Evolutionary conservation across 2,329 filamentous ascomycete species (phyloP).

Genomic region (Pseudogymnoascus pannorum): DNA sequence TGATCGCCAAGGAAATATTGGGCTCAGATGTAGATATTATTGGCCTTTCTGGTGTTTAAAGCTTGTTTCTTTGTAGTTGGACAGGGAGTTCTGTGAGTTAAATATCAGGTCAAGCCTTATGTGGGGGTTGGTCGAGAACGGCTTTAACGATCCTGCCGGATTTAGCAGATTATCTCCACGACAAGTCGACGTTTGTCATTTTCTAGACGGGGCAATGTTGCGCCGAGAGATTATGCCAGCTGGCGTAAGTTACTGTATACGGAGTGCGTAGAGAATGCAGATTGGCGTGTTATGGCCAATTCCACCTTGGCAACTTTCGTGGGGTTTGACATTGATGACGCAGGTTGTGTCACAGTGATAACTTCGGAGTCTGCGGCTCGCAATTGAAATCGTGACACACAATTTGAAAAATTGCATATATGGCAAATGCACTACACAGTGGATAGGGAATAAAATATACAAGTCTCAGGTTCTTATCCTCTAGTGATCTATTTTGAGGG

Average conservation of each 20-base stretch:
- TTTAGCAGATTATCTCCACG: conserved; percentile 4
- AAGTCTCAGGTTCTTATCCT: not conserved
- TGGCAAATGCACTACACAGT: not conserved
- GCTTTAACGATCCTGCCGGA: not conserved
- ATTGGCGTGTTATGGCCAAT: not conserved
- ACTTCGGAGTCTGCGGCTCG: not conserved
- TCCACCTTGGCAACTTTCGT: not conserved
- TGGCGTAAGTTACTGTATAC: conserved; percentile 1
- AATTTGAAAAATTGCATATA: not conserved
- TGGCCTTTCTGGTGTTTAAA: not conserved
- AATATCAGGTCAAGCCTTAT: not conserved
- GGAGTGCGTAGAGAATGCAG: not conserved
- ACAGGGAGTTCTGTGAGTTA: not conserved
- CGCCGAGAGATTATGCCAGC: not conserved
- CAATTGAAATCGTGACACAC: not conserved
- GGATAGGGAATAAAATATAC: not conserved
- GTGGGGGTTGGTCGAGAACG: not conserved
- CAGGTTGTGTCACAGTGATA: not conserved
- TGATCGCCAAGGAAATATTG: not conserved
- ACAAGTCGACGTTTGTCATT: not conserved
- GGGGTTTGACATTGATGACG: not conserved
- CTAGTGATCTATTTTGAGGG: conserved; percentile 68
- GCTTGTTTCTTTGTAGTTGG: not conserved
- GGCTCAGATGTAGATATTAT: not conserved
- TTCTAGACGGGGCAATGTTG: not conserved